Percentiles rank a stretch among this genome's conserved stretches.
These are phyloP conservation scores for Gonium pectorale DNA, from an alignment of 139 green algal species.

Conservation along the genomic window DNA sequence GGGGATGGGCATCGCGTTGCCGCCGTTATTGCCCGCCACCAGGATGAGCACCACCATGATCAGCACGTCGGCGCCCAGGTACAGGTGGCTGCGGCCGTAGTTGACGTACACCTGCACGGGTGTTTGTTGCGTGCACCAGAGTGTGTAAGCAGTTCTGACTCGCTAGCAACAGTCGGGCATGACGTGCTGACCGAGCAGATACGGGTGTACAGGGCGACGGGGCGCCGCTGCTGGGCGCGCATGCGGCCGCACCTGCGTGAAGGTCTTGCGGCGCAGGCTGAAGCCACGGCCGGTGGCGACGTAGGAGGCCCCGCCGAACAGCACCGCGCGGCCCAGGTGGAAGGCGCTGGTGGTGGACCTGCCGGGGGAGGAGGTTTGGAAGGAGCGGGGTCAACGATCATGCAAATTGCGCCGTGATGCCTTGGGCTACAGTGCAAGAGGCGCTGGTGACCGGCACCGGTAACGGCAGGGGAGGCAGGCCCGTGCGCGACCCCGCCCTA, in stretches of 20 bases:
- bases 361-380: neutral
- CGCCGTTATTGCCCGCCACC: conserved; percentile 35
- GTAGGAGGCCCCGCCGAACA: conserved; percentile 81
- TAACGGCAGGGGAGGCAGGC: too few species aligned
- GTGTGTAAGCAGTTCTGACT: too few species aligned
- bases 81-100: conserved; percentile 75
- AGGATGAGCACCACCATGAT: conserved; percentile 67
- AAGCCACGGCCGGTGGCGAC: conserved; percentile 86
- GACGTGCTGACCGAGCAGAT: too few species aligned
- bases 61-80: conserved; percentile 73
- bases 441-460: too few species aligned
- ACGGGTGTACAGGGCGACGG: too few species aligned
- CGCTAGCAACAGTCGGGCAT: too few species aligned
- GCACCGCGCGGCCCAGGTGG: conserved; percentile 73
- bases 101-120: conserved; percentile 22
- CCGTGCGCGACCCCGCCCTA: too few species aligned
- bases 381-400: too few species aligned
- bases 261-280: conserved; percentile 75
- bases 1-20: conserved; percentile 14
- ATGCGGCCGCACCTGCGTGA: conserved; percentile 66
- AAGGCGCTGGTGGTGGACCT: conserved; percentile 65
- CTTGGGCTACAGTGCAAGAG: too few species aligned
- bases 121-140: too few species aligned
- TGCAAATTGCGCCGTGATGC: too few species aligned
- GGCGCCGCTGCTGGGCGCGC: too few species aligned